These are phyloP conservation scores for Coemansia sp. DNA, from an alignment of 192 early-diverging fungal species.

Conservation along the genomic window DNA sequence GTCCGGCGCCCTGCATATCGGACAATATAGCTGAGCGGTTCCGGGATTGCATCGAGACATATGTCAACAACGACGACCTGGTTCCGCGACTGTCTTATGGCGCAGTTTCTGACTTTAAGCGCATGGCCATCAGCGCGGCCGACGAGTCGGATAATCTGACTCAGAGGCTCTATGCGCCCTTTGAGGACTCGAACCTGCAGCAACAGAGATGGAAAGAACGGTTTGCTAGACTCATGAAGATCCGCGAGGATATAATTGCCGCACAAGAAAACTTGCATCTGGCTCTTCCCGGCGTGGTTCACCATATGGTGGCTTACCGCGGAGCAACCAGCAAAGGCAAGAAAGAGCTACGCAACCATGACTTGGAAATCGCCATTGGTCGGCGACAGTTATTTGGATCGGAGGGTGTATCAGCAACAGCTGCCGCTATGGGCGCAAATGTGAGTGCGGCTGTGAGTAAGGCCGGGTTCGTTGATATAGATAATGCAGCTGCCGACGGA, in stretches of 20 bases:
- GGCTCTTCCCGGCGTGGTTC: constrained; percentile 40
- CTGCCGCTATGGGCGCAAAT: too few species aligned
- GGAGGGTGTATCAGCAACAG: too few species aligned
- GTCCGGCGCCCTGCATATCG: constrained; percentile 57
- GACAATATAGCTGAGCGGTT: constrained; percentile 54
- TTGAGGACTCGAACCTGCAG: constrained; percentile 30
- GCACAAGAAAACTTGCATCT: constrained; percentile 41
- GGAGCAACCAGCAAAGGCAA: constrained; percentile 13
- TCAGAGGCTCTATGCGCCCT: constrained; percentile 48
- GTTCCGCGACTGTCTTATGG: constrained; percentile 65
- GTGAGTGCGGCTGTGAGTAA: too few species aligned
- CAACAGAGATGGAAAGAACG: constrained; percentile 45
- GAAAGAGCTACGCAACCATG: constrained; percentile 10
- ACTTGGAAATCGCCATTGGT: constrained; percentile 36
- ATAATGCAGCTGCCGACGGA: too few species aligned
- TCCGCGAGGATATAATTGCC: constrained; percentile 33
- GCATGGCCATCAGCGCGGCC: constrained; percentile 56
- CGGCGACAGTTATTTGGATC: constrained; percentile 40
- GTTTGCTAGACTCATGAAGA: constrained; percentile 29
- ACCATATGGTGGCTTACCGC: constrained; percentile 44
- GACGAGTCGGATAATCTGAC: constrained; percentile 51
- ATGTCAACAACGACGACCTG: constrained; percentile 61
- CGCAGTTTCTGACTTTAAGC: constrained; percentile 58
- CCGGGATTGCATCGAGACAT: constrained; percentile 56
- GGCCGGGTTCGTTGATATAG: too few species aligned